Evolutionary conservation across 1,139 yeast species (phyloP).

Genomic region (Kodamaea arcana): DNA sequence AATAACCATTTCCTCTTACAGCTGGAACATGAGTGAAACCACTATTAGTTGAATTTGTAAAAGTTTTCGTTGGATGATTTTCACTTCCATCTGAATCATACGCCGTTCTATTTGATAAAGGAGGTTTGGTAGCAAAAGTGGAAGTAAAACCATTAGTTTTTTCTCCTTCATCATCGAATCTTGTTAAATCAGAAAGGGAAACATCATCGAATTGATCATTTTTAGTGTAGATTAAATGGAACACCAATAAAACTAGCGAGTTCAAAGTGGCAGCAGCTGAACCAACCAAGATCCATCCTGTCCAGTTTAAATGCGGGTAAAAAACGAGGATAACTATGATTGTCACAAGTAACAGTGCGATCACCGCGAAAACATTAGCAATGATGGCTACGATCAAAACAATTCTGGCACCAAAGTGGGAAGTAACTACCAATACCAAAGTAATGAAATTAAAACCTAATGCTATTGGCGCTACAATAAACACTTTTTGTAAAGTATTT

Average conservation of each 20-base stretch:
- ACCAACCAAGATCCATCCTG: constrained; percentile 66
- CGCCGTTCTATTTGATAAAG: constrained; percentile 1
- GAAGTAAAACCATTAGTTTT: constrained; percentile 7
- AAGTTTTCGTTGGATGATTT: not conserved
- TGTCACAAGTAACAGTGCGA: constrained; percentile 50
- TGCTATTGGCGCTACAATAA: constrained; percentile 79
- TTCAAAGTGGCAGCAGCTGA: constrained; percentile 54
- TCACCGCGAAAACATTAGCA: constrained; percentile 41
- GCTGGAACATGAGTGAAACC: constrained; percentile 1
- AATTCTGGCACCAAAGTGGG: constrained; percentile 10
- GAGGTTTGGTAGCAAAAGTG: constrained; percentile 5
- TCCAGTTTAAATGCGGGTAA: constrained; percentile 63
- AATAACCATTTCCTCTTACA: not conserved
- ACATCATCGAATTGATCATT: constrained; percentile 11
- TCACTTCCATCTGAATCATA: constrained; percentile 2
- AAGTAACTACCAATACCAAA: constrained; percentile 8
- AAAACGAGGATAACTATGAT: constrained; percentile 54
- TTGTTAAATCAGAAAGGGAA: constrained; percentile 5
- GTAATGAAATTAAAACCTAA: constrained; percentile 65
- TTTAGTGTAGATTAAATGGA: constrained; percentile 20
- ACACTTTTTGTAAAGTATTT: constrained; percentile 60
- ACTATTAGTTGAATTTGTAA: not conserved
- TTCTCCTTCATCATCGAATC: constrained; percentile 6
- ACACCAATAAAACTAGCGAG: constrained; percentile 24
- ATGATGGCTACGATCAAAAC: constrained; percentile 23